Percentiles rank a stretch among this genome's conserved stretches.
phyloP scores from a whole-genome alignment of 768 basidiomycete genomes.

The Pleurotus platypus region DNA sequence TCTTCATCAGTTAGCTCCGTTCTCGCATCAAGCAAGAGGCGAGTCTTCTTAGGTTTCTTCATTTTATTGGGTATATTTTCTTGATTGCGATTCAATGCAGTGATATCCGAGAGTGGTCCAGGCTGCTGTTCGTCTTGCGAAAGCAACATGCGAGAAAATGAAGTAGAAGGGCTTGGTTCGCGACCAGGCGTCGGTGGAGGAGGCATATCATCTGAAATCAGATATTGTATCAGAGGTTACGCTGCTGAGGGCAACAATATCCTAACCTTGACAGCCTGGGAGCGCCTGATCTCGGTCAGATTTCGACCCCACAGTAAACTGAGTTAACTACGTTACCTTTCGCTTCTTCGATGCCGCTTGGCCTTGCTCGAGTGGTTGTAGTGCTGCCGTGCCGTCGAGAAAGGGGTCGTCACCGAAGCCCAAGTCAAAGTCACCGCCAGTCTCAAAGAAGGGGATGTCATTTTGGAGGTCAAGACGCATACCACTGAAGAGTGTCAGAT shows the following conservation, averaged over 20 bases:
- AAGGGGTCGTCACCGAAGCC: constrained; percentile 23
- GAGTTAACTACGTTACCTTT: neutral
- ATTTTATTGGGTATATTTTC: constrained; percentile 9
- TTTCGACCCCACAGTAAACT: too few relatives aligned
- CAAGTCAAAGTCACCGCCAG: constrained; percentile 14
- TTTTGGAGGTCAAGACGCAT: constrained; percentile 14
- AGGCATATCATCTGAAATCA: constrained; percentile 15
- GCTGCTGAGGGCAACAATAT: too few relatives aligned
- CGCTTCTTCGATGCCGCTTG: constrained; percentile 1
- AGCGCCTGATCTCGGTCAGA: too few relatives aligned
- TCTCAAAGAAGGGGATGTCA: constrained; percentile 7
- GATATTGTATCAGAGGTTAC: neutral
- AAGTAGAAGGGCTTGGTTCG: constrained; percentile 26
- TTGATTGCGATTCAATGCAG: constrained; percentile 18
- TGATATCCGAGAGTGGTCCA: constrained; percentile 26
- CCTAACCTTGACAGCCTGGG: too few relatives aligned
- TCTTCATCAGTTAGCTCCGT: constrained; percentile 84
- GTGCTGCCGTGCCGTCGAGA: constrained; percentile 14
- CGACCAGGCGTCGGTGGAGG: constrained; percentile 1
- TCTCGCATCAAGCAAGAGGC: constrained; percentile 63
- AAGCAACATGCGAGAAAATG: constrained; percentile 36
- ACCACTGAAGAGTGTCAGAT: constrained; percentile 6
- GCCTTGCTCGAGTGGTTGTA: neutral
- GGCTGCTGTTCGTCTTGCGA: constrained; percentile 33
- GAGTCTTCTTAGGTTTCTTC: constrained; percentile 44